Conservation (phyloP, 106 monocot genomes). For the Allium cepa region DNA sequence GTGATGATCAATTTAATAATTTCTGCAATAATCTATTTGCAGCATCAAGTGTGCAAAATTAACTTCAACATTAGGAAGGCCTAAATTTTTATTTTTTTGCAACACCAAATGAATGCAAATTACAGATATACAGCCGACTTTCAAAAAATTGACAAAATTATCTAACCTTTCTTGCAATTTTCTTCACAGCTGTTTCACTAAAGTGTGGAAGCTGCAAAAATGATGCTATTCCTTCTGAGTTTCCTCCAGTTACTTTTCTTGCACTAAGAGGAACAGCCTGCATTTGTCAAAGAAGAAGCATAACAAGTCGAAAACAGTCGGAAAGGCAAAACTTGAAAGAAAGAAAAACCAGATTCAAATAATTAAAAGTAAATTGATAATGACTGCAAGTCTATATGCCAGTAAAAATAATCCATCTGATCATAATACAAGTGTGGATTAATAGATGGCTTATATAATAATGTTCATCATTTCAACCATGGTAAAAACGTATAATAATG, state of each 20-base stretch:
- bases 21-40: not conserved
- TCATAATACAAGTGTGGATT: no score
- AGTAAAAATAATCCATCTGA: no score
- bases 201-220: slow-evolving; percentile 96
- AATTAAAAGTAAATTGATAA: not conserved
- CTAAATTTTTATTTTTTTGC: no score
- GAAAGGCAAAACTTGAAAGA: not conserved
- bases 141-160: not conserved
- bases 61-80: not conserved
- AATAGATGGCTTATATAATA: no score
- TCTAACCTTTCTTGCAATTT: slow-evolving; percentile 68
- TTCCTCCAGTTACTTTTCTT: slow-evolving; percentile 70
- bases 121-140: not conserved
- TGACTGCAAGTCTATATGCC: no score
- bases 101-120: not conserved
- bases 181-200: slow-evolving; percentile 68
- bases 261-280: slow-evolving; percentile 94
- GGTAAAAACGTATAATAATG: no score
- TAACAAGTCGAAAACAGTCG: not conserved
- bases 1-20: no score
- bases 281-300: slow-evolving; percentile 4
- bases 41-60: not conserved
- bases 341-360: not conserved
- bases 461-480: no score
- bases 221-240: slow-evolving; percentile 73